A percentile compares a stretch with the other conserved stretches of the same genome.
phyloP scores from a whole-genome alignment of 345 rosid genomes.

The Salix udensis region DNA sequence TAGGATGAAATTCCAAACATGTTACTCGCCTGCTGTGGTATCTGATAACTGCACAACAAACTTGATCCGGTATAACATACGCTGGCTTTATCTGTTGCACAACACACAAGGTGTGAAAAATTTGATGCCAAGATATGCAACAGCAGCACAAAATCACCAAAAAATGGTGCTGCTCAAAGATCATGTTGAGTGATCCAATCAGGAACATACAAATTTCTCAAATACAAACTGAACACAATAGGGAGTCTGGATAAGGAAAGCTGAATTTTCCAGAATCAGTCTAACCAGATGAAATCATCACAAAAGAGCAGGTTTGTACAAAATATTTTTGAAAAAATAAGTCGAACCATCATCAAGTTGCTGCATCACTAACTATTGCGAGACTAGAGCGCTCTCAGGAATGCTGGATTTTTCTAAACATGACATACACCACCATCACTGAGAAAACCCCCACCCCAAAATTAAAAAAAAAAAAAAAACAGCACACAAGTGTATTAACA shows the following conservation, averaged over 20 bases:
- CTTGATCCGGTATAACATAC: constrained; percentile 76
- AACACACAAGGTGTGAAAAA: constrained; percentile 9
- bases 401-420: neutral
- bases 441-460: neutral
- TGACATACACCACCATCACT: neutral
- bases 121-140: constrained; percentile 1
- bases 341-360: neutral
- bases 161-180: neutral
- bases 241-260: neutral
- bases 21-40: constrained; percentile 96
- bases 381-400: neutral
- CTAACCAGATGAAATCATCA: neutral
- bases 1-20: constrained; percentile 93
- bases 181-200: neutral
- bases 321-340: neutral
- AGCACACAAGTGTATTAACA: neutral
- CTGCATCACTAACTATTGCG: neutral
- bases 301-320: neutral
- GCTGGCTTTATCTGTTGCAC: constrained; percentile 60
- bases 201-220: neutral
- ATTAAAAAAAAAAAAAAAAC: neutral
- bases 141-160: neutral
- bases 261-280: neutral
- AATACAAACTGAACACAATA: neutral
- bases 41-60: constrained; percentile 76